Percentiles rank a stretch among this genome's conserved stretches.
Evolutionary conservation across 257 asterid species (phyloP).

Genomic region (Solanum rostratum): DNA sequence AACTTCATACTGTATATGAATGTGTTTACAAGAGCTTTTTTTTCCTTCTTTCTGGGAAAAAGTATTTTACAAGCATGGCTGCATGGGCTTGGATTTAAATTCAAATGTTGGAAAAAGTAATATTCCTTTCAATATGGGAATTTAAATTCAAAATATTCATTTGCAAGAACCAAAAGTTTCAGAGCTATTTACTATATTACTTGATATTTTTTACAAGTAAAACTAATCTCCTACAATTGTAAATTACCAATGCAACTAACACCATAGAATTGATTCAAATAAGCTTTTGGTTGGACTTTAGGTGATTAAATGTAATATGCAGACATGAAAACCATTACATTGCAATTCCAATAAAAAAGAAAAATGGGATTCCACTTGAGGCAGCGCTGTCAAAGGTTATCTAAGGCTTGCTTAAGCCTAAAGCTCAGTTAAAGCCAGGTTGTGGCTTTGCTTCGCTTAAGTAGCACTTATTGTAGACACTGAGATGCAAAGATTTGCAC

Average conservation of each 20-base stretch:
- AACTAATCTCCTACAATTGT: neutral
- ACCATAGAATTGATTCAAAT: neutral
- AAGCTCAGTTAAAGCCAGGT: neutral
- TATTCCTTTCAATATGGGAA: neutral
- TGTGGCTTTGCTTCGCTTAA: neutral
- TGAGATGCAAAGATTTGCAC: neutral
- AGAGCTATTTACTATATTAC: neutral
- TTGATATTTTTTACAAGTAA: neutral
- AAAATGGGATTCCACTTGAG: neutral
- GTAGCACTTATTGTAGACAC: neutral
- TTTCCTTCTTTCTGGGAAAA: neutral
- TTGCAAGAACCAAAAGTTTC: neutral
- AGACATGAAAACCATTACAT: neutral
- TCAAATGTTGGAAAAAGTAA: neutral
- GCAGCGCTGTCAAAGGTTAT: neutral
- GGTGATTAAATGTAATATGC: neutral
- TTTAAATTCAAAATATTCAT: neutral
- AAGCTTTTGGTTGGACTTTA: neutral
- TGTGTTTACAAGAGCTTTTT: neutral
- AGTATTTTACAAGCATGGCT: neutral
- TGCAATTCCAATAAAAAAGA: neutral
- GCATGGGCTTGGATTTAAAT: neutral
- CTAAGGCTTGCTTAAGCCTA: neutral
- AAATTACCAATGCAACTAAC: neutral
- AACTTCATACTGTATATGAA: neutral